phyloP scores from a whole-genome alignment of 441 rosid species.

The Mallotus repandus region DNA sequence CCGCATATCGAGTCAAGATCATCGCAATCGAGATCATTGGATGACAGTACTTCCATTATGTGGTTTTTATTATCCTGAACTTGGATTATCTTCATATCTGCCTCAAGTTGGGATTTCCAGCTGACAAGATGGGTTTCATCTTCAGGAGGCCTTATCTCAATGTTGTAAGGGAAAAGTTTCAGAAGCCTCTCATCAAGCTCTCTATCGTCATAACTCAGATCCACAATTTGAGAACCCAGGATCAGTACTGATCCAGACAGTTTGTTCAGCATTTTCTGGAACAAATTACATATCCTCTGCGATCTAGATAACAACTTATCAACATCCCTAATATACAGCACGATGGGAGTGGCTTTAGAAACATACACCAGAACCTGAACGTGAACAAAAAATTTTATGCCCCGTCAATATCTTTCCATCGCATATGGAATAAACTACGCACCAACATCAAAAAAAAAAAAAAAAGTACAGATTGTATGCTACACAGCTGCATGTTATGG shows the following conservation, averaged over 20 bases:
- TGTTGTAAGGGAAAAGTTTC: constrained; percentile 68
- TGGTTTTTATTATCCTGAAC: constrained; percentile 92
- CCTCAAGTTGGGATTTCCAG: constrained; percentile 90
- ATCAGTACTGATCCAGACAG: constrained; percentile 71
- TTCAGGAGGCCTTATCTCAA: constrained; percentile 79
- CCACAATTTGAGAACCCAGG: constrained; percentile 77
- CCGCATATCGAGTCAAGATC: constrained; percentile 78
- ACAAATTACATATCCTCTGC: constrained; percentile 61
- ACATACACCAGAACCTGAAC: constrained; percentile 70
- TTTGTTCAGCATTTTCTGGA: constrained; percentile 75
- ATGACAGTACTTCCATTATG: constrained; percentile 81
- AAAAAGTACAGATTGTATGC: neutral
- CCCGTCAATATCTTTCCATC: neutral
- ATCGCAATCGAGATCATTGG: constrained; percentile 85
- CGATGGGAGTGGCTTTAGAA: constrained; percentile 71
- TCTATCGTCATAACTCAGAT: constrained; percentile 54
- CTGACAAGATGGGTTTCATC: constrained; percentile 70
- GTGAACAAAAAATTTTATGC: constrained; percentile 4
- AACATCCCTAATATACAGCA: constrained; percentile 74
- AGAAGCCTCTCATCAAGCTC: constrained; percentile 69
- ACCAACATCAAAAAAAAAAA: neutral
- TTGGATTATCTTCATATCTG: constrained; percentile 84
- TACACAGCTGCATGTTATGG: neutral
- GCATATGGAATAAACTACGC: neutral
- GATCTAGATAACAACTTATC: constrained; percentile 66